Conservation (phyloP, 495 filamentous ascomycete species). For the Bryoglossum gracile region DNA sequence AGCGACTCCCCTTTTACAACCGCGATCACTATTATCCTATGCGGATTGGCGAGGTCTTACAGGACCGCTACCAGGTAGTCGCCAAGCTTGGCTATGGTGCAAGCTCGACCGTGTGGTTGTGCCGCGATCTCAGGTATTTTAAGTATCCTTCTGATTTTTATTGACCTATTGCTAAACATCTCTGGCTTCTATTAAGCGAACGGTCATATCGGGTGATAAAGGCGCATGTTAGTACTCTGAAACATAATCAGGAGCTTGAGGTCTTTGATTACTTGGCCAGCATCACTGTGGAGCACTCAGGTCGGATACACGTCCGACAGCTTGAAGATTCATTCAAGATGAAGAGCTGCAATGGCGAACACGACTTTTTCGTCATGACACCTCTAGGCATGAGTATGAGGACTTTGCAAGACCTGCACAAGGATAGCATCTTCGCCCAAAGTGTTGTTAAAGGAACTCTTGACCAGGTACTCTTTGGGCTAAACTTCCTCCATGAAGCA, state of each 20-base stretch:
- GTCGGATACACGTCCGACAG: slow-evolving; percentile 3
- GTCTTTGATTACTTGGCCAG: slow-evolving; percentile 11
- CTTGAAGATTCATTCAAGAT: slow-evolving; percentile 16
- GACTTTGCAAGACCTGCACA: slow-evolving; percentile 4
- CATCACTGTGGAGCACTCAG: slow-evolving; percentile 1
- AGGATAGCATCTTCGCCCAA: neutral
- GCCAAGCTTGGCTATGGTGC: slow-evolving; percentile 18
- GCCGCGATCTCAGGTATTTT: slow-evolving; percentile 11
- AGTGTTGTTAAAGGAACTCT: slow-evolving; percentile 2
- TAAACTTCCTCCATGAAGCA: slow-evolving; percentile 14
- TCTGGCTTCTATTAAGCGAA: slow-evolving; percentile 10
- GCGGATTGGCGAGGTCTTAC: slow-evolving; percentile 12
- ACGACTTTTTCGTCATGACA: slow-evolving; percentile 16
- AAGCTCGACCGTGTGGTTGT: too few species aligned
- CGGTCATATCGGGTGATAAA: slow-evolving; percentile 16
- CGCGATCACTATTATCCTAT: slow-evolving; percentile 16
- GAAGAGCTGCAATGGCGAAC: slow-evolving; percentile 10
- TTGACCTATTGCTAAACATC: slow-evolving; percentile 4
- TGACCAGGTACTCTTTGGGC: slow-evolving; percentile 5
- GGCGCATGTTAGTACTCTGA: slow-evolving; percentile 14
- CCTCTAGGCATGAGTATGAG: slow-evolving; percentile 15
- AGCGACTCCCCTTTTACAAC: slow-evolving; percentile 14
- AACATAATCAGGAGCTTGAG: slow-evolving; percentile 18
- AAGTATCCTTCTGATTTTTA: slow-evolving; percentile 2
- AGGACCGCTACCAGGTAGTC: slow-evolving; percentile 14